Percentiles rank a stretch among this genome's conserved stretches.
Conservation (phyloP, 148 eudicot genomes). For the Cornus kousa region DNA sequence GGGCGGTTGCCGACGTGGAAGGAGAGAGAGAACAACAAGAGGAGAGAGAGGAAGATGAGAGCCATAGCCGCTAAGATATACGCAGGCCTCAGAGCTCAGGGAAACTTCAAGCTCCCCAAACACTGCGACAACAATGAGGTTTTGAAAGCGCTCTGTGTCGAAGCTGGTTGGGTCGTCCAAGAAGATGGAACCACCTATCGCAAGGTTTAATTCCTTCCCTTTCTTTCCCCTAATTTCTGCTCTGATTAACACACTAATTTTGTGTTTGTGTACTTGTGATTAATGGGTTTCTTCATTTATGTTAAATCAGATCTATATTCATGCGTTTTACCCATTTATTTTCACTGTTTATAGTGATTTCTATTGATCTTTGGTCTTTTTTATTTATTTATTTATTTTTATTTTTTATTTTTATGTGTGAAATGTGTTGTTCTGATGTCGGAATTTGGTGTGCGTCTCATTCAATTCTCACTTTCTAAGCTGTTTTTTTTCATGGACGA, state of each 20-base stretch:
- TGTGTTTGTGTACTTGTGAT: too few relatives aligned
- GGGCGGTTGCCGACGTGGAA: slow-evolving; percentile 65
- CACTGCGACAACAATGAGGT: slow-evolving; percentile 78
- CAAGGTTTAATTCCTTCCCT: slow-evolving; percentile 27
- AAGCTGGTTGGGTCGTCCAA: slow-evolving; percentile 71
- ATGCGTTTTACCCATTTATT: not conserved
- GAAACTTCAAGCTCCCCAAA: slow-evolving; percentile 63
- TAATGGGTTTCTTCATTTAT: not conserved
- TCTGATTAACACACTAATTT: not conserved
- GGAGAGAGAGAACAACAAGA: slow-evolving; percentile 75
- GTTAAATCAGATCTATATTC: not conserved
- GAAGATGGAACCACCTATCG: slow-evolving; percentile 74
- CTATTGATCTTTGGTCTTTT: not conserved
- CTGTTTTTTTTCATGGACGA: not conserved
- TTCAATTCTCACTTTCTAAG: not conserved
- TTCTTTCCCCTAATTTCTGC: not conserved
- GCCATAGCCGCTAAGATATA: slow-evolving; percentile 71
- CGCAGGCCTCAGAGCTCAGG: slow-evolving; percentile 62
- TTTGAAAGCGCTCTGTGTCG: slow-evolving; percentile 55
- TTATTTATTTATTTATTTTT: not conserved
- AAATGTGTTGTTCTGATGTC: not conserved
- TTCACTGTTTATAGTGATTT: not conserved
- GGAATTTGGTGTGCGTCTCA: not conserved
- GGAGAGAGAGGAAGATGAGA: slow-evolving; percentile 53
- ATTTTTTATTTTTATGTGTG: not conserved